These are phyloP conservation scores for Phytophthora megakarya DNA, from an alignment of 352 stramenopile species.

Conservation along the genomic window DNA sequence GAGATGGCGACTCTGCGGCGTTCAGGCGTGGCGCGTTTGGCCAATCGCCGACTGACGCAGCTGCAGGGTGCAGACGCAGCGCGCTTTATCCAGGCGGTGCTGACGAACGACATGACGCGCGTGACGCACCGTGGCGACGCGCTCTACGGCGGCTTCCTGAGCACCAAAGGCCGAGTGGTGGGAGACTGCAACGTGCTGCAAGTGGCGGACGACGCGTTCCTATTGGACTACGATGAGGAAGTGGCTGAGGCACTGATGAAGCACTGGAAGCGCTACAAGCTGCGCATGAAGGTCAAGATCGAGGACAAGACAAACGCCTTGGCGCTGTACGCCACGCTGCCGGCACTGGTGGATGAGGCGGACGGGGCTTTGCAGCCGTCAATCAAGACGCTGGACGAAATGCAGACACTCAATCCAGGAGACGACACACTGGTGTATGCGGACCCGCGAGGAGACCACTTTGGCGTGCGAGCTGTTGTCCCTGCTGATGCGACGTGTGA, in stretches of 20 bases:
- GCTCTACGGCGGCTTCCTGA: constrained; percentile 83
- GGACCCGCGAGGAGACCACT: constrained; percentile 67
- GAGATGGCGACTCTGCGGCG: constrained; percentile 33
- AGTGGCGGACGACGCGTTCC: constrained; percentile 66
- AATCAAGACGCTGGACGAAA: constrained; percentile 16
- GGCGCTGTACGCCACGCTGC: constrained; percentile 53
- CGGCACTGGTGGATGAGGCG: constrained; percentile 41
- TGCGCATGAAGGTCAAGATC: constrained; percentile 83
- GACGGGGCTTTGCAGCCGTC: constrained; percentile 33
- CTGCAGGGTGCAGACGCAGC: constrained; percentile 70
- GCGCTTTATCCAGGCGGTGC: constrained; percentile 80
- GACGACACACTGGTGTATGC: constrained; percentile 49
- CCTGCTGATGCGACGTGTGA: constrained; percentile 39
- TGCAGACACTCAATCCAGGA: constrained; percentile 45
- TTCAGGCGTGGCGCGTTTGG: constrained; percentile 53
- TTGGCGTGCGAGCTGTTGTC: constrained; percentile 70
- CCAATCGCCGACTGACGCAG: constrained; percentile 64
- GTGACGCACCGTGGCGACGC: constrained; percentile 55
- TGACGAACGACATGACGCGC: constrained; percentile 86
- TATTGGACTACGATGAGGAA: constrained; percentile 73
- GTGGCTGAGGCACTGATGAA: constrained; percentile 68
- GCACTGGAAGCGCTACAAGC: constrained; percentile 89
- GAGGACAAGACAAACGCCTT: constrained; percentile 69
- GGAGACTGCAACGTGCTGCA: constrained; percentile 81
- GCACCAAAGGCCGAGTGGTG: constrained; percentile 75